Conservation (phyloP, 2,329 filamentous ascomycete genomes). For the Mariannaea sp. region DNA sequence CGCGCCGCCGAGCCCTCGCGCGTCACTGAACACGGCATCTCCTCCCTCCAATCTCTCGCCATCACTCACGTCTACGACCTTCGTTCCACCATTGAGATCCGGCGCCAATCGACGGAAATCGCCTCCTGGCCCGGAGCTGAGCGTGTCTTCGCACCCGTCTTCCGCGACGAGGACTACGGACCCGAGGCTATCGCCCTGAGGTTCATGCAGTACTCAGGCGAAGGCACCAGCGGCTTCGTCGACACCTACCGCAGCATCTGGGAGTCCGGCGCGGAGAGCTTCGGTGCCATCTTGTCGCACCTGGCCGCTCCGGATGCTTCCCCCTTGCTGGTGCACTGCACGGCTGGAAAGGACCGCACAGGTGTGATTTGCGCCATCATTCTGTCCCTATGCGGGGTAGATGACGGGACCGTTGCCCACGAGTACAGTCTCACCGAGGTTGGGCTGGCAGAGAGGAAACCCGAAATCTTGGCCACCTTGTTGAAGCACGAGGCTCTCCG, state of each 20-base stretch:
- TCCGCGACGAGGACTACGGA: conserved; percentile 62
- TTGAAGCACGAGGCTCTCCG: conserved; percentile 55
- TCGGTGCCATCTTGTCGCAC: conserved; percentile 60
- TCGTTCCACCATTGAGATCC: conserved; percentile 64
- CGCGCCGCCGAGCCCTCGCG: conserved; percentile 70
- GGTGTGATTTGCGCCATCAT: conserved; percentile 72
- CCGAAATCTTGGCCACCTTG: conserved; percentile 55
- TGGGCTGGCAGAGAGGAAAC: conserved; percentile 60
- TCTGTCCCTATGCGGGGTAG: conserved; percentile 65
- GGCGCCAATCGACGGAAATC: conserved; percentile 44
- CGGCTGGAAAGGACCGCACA: conserved; percentile 78
- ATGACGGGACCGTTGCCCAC: conserved; percentile 61
- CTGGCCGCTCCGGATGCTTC: conserved; percentile 50
- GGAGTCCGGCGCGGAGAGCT: conserved; percentile 53
- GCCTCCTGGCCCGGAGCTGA: conserved; percentile 49
- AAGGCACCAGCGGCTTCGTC: conserved; percentile 63
- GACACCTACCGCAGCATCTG: conserved; percentile 68
- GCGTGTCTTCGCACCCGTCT: conserved; percentile 66
- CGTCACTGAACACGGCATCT: conserved; percentile 58
- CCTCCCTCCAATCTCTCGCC: conserved; percentile 58
- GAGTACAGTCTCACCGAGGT: conserved; percentile 72
- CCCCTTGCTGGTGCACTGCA: conserved; percentile 72
- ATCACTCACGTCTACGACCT: conserved; percentile 72
- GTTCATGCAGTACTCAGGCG: conserved; percentile 62
- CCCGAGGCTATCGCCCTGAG: conserved; percentile 67